Conservation (phyloP, 2,329 filamentous ascomycete species). For the Tolypocladium tropicale region DNA sequence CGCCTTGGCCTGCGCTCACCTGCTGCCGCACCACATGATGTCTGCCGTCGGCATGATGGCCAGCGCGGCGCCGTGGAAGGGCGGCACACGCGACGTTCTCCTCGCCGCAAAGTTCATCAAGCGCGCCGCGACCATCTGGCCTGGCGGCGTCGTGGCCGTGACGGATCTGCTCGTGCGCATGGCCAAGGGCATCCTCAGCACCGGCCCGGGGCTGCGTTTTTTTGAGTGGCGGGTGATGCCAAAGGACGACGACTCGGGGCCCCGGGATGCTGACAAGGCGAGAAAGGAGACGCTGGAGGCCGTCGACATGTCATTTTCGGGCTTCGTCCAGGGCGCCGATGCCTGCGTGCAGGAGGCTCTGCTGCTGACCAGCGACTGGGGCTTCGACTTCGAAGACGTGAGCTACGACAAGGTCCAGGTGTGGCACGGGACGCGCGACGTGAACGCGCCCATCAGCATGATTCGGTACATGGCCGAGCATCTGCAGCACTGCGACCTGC, state of each 20-base stretch:
- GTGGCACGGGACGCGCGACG: conserved; percentile 22
- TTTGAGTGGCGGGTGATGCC: not conserved
- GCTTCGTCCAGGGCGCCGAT: conserved; percentile 16
- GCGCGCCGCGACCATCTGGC: conserved; percentile 8
- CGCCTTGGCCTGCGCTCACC: conserved; percentile 22
- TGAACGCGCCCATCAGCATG: conserved; percentile 19
- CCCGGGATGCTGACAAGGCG: conserved; percentile 7
- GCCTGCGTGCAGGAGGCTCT: conserved; percentile 16
- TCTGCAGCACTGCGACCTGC: conserved; percentile 20
- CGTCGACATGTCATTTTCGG: conserved; percentile 11
- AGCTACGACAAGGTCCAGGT: conserved; percentile 14
- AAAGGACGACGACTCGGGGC: not conserved
- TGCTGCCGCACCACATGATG: conserved; percentile 17
- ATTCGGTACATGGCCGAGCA: conserved; percentile 25
- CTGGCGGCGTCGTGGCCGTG: not conserved
- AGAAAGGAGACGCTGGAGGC: conserved; percentile 16
- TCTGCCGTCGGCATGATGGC: conserved; percentile 26
- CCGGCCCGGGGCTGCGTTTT: not conserved
- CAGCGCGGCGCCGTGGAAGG: conserved; percentile 22
- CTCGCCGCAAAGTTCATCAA: conserved; percentile 3
- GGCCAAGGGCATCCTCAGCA: not conserved
- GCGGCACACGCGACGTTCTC: conserved; percentile 19
- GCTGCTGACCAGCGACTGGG: conserved; percentile 19
- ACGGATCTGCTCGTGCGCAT: not conserved
- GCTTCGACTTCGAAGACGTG: conserved; percentile 19